A percentile compares a stretch with the other conserved stretches of the same genome.
These are phyloP conservation scores for Coix lacrymajobi DNA, from an alignment of 176 grass and related monocot genomes.

Conservation along the genomic window DNA sequence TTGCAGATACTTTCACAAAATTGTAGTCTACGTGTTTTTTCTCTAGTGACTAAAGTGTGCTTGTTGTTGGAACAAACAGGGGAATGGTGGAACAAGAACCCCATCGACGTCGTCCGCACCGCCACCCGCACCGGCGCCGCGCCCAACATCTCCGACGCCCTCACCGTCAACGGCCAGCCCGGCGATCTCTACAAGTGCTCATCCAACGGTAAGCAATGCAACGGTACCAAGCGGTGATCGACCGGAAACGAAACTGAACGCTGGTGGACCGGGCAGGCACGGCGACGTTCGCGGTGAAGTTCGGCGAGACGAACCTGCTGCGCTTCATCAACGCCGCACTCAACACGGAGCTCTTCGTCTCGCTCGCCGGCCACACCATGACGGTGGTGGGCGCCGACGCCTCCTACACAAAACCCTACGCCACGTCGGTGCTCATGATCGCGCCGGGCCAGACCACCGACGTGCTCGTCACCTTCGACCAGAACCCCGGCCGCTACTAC, in stretches of 20 bases:
- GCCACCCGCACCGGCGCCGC: conserved; percentile 70
- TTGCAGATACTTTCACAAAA: background rate
- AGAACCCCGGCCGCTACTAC: conserved; percentile 56
- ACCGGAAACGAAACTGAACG: background rate
- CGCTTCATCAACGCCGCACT: conserved; percentile 86
- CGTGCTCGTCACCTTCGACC: conserved; percentile 74
- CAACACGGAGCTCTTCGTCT: conserved; percentile 81
- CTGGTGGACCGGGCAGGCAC: conserved; percentile 19
- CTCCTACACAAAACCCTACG: conserved; percentile 84
- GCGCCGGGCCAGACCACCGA: conserved; percentile 92
- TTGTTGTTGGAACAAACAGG: conserved; percentile 29
- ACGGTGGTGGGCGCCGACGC: conserved; percentile 79
- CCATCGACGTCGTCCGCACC: conserved; percentile 66
- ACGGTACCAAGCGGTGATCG: background rate
- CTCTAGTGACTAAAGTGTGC: background rate
- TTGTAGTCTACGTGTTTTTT: background rate
- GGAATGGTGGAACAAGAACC: conserved; percentile 92
- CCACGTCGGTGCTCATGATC: conserved; percentile 55
- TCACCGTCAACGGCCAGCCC: conserved; percentile 91
- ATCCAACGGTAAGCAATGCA: conserved; percentile 26
- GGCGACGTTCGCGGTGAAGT: conserved; percentile 49
- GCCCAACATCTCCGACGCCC: conserved; percentile 77
- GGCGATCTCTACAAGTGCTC: conserved; percentile 93
- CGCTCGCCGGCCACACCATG: conserved; percentile 79
- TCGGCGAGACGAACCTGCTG: conserved; percentile 86